Percentiles rank a stretch among this genome's conserved stretches.
phyloP scores from a whole-genome alignment of 345 rosid species.

The Syzygium aqueum region DNA sequence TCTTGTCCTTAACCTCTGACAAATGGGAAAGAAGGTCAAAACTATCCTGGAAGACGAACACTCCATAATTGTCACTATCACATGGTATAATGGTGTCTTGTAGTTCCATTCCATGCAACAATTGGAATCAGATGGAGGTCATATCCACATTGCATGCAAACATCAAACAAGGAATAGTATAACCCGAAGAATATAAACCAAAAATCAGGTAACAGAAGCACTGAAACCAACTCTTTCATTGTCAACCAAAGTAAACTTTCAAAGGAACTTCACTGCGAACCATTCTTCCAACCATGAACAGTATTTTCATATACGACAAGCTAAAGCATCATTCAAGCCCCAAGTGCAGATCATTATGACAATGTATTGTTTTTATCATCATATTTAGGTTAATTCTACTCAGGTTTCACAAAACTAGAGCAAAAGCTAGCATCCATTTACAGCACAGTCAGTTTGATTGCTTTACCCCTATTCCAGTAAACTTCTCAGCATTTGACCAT shows the following conservation, averaged over 20 bases:
- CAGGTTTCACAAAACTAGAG: no score
- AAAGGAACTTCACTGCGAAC: background rate
- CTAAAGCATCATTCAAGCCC: background rate
- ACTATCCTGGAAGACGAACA: background rate
- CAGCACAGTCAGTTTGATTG: background rate
- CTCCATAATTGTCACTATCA: background rate
- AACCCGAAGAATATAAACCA: background rate
- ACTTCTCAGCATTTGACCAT: background rate
- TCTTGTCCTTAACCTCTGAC: constrained; percentile 15
- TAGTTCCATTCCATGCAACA: background rate
- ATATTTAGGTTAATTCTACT: background rate
- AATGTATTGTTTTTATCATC: background rate
- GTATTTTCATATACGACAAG: background rate
- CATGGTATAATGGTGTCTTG: background rate
- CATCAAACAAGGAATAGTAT: background rate
- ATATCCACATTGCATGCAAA: background rate
- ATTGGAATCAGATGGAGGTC: background rate
- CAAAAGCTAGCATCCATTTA: background rate
- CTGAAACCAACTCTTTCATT: background rate
- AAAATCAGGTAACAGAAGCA: background rate
- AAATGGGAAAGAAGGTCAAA: background rate
- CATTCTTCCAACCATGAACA: background rate
- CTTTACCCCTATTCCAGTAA: background rate
- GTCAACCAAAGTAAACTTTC: background rate
- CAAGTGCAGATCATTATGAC: background rate